Base-by-base conservation (phyloP, 306 rosid genomes). In the Leucaena leucocephala region DNA sequence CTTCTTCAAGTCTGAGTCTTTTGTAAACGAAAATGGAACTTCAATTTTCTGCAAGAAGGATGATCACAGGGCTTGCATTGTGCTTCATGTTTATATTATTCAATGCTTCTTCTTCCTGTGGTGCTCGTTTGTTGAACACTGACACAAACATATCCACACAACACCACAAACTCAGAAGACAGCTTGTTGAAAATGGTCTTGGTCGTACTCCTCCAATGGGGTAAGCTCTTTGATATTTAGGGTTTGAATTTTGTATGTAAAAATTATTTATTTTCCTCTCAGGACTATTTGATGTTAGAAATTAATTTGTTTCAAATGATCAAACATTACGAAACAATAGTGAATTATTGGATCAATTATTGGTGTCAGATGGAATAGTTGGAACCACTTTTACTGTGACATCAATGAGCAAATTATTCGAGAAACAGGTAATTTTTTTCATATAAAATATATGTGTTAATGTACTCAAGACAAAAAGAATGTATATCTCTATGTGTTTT, bases 321-420 rank as follows among this genome's bases (percentile, higher is more conserved):
- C 1, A n/a, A n/a, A n/a, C n/a, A n/a, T n/a, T n/a, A n/a, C n/a
- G n/a, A n/a, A n/a, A n/a, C 0, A 1, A 27, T 27, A 27, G 27
- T 27, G 27, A 27, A 27, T 27, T 27, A 27, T 27, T 27, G 27
- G 27, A 27, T 27, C 1, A 27, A 55, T 55, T 19, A 1, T n/a
- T 55, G 62, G 12, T 17, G 17, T 72, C 82, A 88, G 91, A 48
- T 85, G 91, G 89, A 92, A 92, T 78, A 92, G 97, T 76, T 92
- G 96, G 97, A 92, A 92, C 78, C 93, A 89, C 65, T 90, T 92
- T 70, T 21, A 52, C 2, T 92, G 97, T 69, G 6, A 84, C 7
- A 86, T 92, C 19, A 83, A 83, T 2, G 97, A 92, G 81, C 76
- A 65, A 6, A 63, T 90, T 54, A 80, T 92, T 68, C 83, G 78